Base-by-base conservation (phyloP, 352 stramenopile genomes). In the Thalassiosira livingstoniorum region DNA sequence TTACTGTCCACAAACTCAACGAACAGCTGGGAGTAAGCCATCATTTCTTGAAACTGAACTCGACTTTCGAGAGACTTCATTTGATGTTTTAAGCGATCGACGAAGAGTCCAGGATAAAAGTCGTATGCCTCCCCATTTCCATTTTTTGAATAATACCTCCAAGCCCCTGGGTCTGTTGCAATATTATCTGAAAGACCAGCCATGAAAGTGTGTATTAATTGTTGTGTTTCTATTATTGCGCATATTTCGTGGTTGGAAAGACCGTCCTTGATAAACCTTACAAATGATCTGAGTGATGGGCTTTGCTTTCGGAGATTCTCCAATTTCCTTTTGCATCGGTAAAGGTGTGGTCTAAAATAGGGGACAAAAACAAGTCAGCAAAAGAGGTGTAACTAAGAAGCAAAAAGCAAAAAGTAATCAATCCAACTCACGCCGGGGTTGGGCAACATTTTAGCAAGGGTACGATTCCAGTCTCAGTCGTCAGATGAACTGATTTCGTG, bases 401-500 rank as follows among this genome's bases (percentile, higher is more conserved):
- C 7, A 29, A 29, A 58, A 5, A 29, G 7, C 27, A n/a, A 7
- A 29, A 29, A 23, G 11, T n/a, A 7, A 29, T 23, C 5, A 10
- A 58, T 58, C 47, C 21, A 7, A 58, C 47, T 58, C 27, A 58
- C 47, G 5, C 21, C 7, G 47, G 47, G n/a, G 47, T 58, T 15
- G 47, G 58, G 27, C 61, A 61, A 4, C 47, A 25, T 42, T 60
- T 4, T 51, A 81, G 2, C 55, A 82, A 64, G 13, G 37, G 27
- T n/a, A 47, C 53, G 18, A 82, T 64, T 5, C 62, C 74, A 43
- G 15, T 63, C 62, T 82, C 74, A 35, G 42, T 69, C 35, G 74
- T 82, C 21, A 82, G 1, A 5, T 51, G 21, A 0, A 82, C 31
- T 4, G 37, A 65, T 47, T 45, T 55, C 18, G 65, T 61, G 4